A percentile compares a stretch with the other conserved stretches of the same genome.
Evolutionary conservation across 2,329 filamentous ascomycete species (phyloP).

Genomic region (Aureobasidium subglaciale): DNA sequence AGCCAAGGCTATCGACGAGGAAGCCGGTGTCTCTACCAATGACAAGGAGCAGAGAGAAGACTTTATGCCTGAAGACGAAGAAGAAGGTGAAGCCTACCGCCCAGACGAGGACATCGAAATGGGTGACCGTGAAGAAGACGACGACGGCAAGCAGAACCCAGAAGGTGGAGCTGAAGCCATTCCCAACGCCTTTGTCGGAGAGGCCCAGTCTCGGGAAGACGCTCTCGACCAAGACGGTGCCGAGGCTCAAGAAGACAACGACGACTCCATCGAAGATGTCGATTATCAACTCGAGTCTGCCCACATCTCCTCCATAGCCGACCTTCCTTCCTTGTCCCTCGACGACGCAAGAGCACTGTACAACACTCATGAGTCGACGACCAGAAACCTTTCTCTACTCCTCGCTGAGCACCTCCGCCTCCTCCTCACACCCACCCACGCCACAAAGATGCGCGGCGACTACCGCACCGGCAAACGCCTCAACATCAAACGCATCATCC

Average conservation of each 20-base stretch:
- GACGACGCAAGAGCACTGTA: constrained; percentile 67
- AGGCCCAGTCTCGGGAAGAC: constrained; percentile 32
- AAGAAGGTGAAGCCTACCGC: constrained; percentile 25
- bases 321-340: constrained; percentile 11
- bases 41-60: constrained; percentile 35
- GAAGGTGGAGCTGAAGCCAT: constrained; percentile 25
- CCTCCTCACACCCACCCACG: constrained; percentile 88
- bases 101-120: constrained; percentile 34
- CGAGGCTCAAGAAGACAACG: constrained; percentile 21
- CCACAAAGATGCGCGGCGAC: constrained; percentile 91
- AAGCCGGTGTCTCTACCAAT: constrained; percentile 72
- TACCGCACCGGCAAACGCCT: constrained; percentile 97
- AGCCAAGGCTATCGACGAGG: constrained; percentile 75
- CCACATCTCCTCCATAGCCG: constrained; percentile 46
- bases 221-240: constrained; percentile 21
- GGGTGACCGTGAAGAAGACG: constrained; percentile 21
- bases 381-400: constrained; percentile 77
- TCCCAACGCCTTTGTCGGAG: constrained; percentile 39
- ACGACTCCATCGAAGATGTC: constrained; percentile 35
- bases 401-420: constrained; percentile 92
- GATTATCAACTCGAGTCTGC: constrained; percentile 63
- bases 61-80: constrained; percentile 22
- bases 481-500: constrained; percentile 99
- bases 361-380: constrained; percentile 75
- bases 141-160: constrained; percentile 21